These are phyloP conservation scores for Coemansia javaensis DNA, from an alignment of 192 early-diverging fungal species.

Conservation along the genomic window DNA sequence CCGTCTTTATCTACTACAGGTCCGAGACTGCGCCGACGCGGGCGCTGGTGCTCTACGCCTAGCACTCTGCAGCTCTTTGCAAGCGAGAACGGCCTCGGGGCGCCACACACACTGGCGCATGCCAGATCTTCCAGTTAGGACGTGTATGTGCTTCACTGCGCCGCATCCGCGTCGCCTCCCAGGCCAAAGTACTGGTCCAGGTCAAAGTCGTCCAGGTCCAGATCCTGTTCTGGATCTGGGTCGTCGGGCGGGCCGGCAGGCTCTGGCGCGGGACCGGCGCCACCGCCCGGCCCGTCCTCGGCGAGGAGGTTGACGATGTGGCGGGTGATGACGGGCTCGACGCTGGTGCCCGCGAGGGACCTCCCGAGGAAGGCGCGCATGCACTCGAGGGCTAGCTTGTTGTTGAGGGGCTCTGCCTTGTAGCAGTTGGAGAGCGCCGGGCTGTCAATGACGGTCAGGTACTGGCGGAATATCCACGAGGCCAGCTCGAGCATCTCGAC, in stretches of 20 bases:
- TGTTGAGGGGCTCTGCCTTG: constrained; percentile 27
- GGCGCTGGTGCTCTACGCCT: too few relatives aligned
- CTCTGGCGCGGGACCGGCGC: too few relatives aligned
- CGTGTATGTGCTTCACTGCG: neutral
- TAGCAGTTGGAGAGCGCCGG: constrained; percentile 16
- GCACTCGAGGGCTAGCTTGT: constrained; percentile 34
- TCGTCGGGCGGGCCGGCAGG: too few relatives aligned
- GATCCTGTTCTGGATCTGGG: constrained; percentile 1
- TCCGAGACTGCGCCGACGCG: too few relatives aligned
- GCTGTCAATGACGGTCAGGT: constrained; percentile 29
- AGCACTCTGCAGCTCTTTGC: too few relatives aligned
- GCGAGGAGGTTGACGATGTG: constrained; percentile 22
- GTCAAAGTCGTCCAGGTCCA: constrained; percentile 25
- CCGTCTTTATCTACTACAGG: too few relatives aligned
- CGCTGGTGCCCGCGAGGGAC: constrained; percentile 13
- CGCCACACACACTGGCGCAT: too few relatives aligned
- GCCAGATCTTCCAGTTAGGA: too few relatives aligned
- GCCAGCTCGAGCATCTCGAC: constrained; percentile 30
- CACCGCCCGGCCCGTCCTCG: neutral
- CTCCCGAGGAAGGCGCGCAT: constrained; percentile 26
- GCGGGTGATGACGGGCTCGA: constrained; percentile 33
- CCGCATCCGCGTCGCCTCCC: neutral
- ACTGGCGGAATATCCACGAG: constrained; percentile 47
- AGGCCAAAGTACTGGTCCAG: constrained; percentile 17
- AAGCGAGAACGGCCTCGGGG: too few relatives aligned